These are phyloP conservation scores for Nicotiana noctiflora DNA, from an alignment of 257 asterid species.

Conservation along the genomic window DNA sequence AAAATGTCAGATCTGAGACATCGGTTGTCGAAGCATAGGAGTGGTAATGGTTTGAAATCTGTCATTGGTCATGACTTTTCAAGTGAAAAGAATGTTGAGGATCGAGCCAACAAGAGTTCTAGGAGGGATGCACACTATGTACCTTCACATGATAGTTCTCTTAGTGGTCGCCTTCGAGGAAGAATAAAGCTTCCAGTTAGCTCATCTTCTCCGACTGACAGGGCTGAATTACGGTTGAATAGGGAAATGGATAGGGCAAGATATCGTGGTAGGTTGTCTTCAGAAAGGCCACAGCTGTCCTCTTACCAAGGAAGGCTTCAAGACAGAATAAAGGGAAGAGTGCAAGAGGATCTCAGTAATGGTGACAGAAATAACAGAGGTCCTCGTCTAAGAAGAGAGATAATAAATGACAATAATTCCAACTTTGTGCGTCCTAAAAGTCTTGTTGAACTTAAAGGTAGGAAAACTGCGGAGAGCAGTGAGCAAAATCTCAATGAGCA, in stretches of 20 bases:
- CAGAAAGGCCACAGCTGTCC: slow-evolving; percentile 29
- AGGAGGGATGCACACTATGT: slow-evolving; percentile 32
- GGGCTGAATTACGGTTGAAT: slow-evolving; percentile 17
- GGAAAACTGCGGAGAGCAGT: slow-evolving; percentile 33
- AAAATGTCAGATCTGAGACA: slow-evolving; percentile 62
- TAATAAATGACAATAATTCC: slow-evolving; percentile 18
- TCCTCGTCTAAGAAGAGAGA: slow-evolving; percentile 40
- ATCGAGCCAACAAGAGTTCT: slow-evolving; percentile 30
- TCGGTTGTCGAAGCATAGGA: slow-evolving; percentile 53
- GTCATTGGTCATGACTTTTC: slow-evolving; percentile 53
- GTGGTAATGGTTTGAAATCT: slow-evolving; percentile 70
- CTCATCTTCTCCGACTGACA: slow-evolving; percentile 38
- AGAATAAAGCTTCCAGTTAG: slow-evolving; percentile 58
- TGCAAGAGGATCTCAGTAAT: slow-evolving; percentile 34
- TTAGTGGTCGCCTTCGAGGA: slow-evolving; percentile 67
- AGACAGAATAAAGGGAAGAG: slow-evolving; percentile 54
- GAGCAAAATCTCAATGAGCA: slow-evolving; percentile 32
- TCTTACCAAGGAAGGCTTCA: slow-evolving; percentile 45
- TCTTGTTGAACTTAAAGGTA: slow-evolving; percentile 61
- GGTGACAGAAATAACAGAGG: slow-evolving; percentile 40
- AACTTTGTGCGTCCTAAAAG: slow-evolving; percentile 66
- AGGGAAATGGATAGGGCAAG: slow-evolving; percentile 38
- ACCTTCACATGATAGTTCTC: slow-evolving; percentile 32
- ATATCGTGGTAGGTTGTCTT: slow-evolving; percentile 39
- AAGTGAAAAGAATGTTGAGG: slow-evolving; percentile 40